These are phyloP conservation scores for Phytophthora ramorum DNA, from an alignment of 352 stramenopile genomes.

Conservation along the genomic window DNA sequence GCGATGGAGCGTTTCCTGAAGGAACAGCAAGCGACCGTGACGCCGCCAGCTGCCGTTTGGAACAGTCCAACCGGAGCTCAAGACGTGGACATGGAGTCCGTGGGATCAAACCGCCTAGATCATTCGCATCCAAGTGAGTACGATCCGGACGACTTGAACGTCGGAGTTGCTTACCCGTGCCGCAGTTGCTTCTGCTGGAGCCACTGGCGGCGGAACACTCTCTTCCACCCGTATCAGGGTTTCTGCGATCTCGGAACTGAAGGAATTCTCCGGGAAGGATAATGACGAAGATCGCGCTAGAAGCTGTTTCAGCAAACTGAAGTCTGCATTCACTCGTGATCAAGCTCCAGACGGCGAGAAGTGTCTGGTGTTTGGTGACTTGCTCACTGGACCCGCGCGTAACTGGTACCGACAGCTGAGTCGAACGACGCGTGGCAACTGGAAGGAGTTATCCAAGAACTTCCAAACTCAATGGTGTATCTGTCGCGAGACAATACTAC, in stretches of 20 bases:
- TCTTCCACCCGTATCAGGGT: background rate
- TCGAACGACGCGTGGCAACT: background rate
- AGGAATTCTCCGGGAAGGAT: background rate
- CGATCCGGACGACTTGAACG: background rate
- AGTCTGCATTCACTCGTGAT: no score
- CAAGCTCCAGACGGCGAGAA: background rate
- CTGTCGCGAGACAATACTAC: no score
- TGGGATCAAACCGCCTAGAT: background rate
- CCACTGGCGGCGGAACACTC: no score
- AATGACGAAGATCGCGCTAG: background rate
- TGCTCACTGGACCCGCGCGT: background rate
- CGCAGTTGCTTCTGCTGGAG: no score
- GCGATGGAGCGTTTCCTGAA: background rate
- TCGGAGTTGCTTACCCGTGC: no score
- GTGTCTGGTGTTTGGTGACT: background rate
- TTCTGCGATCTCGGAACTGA: background rate
- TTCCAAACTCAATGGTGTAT: no score
- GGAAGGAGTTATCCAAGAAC: background rate
- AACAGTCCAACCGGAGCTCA: background rate
- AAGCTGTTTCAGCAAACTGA: no score
- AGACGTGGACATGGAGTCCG: constrained; percentile 6
- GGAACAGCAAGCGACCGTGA: background rate
- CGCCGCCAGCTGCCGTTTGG: background rate
- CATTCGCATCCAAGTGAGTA: background rate
- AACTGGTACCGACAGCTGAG: background rate